These are phyloP conservation scores for Fraxinus sp. DNA, from an alignment of 305 asterid genomes.

Conservation along the genomic window DNA sequence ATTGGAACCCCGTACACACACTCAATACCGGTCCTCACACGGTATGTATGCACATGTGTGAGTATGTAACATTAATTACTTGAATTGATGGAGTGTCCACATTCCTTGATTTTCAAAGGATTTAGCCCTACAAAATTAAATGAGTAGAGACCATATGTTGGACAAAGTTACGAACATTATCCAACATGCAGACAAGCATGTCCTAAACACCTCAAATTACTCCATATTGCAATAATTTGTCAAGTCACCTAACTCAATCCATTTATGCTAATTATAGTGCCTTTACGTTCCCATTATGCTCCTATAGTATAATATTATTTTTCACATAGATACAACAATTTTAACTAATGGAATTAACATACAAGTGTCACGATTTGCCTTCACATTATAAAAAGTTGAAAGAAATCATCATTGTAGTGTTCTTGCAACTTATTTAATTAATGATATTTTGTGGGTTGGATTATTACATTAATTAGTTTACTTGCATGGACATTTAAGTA, in stretches of 20 bases:
- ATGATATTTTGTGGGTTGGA: slow-evolving; percentile 19
- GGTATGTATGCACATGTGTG: not conserved
- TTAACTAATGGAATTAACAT: slow-evolving; percentile 2
- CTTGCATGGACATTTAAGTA: not conserved
- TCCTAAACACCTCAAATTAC: slow-evolving; percentile 25
- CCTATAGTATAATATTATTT: slow-evolving; percentile 5
- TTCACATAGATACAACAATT: not conserved
- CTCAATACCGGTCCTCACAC: not conserved
- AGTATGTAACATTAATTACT: not conserved
- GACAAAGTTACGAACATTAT: slow-evolving; percentile 14
- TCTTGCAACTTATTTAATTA: slow-evolving; percentile 17
- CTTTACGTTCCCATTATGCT: slow-evolving; percentile 14
- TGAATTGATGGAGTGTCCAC: not conserved
- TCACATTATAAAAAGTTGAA: slow-evolving; percentile 25
- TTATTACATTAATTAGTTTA: not conserved
- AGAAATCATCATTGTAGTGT: slow-evolving; percentile 32
- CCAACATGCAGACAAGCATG: slow-evolving; percentile 50
- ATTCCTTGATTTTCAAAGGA: slow-evolving; percentile 23
- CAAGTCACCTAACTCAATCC: slow-evolving; percentile 25
- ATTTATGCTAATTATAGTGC: slow-evolving; percentile 24
- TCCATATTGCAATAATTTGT: slow-evolving; percentile 22
- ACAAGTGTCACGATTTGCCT: not conserved
- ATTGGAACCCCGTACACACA: not conserved
- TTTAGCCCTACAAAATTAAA: slow-evolving; percentile 31
- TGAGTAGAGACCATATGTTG: slow-evolving; percentile 36